Percentiles rank a stretch among this genome's conserved stretches.
Evolutionary conservation across 1,284 basidiomycete genomes (phyloP).

Genomic region (Laetiporus sulphureus): DNA sequence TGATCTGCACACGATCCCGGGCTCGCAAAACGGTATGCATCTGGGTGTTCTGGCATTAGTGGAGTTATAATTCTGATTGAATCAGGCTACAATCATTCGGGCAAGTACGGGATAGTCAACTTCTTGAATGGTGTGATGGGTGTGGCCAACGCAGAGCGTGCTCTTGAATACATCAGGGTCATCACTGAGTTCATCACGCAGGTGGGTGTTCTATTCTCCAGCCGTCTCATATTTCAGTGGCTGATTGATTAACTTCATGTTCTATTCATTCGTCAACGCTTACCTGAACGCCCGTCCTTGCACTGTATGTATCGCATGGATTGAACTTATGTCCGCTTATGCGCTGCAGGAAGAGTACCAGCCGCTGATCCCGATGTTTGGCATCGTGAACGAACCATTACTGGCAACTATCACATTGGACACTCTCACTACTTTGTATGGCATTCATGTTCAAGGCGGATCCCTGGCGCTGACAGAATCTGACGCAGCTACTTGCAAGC

Average conservation of each 20-base stretch:
- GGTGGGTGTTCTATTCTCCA: conserved; percentile 11
- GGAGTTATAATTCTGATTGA: too few species aligned
- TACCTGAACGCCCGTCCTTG: too few species aligned
- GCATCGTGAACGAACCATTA: conserved; percentile 36
- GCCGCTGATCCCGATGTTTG: conserved; percentile 43
- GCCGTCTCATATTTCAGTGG: too few species aligned
- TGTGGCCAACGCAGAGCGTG: conserved; percentile 53
- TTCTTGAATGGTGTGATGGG: conserved; percentile 61
- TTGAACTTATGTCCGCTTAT: too few species aligned
- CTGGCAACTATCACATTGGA: conserved; percentile 31
- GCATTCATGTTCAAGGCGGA: too few species aligned
- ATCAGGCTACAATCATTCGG: conserved; percentile 45
- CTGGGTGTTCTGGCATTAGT: neutral
- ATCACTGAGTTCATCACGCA: conserved; percentile 57
- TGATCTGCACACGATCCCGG: conserved; percentile 78
- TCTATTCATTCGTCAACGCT: too few species aligned
- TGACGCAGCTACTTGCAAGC: conserved; percentile 50
- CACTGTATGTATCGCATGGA: neutral
- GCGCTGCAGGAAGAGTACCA: conserved; percentile 37
- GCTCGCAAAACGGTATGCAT: conserved; percentile 63
- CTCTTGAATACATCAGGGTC: conserved; percentile 50
- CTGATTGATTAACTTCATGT: too few species aligned
- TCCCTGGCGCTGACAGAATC: too few species aligned
- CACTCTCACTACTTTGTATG: conserved; percentile 31
- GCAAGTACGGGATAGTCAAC: conserved; percentile 40